phyloP scores from a whole-genome alignment of 2,329 filamentous ascomycete genomes.

The Fusarium mangiferae region DNA sequence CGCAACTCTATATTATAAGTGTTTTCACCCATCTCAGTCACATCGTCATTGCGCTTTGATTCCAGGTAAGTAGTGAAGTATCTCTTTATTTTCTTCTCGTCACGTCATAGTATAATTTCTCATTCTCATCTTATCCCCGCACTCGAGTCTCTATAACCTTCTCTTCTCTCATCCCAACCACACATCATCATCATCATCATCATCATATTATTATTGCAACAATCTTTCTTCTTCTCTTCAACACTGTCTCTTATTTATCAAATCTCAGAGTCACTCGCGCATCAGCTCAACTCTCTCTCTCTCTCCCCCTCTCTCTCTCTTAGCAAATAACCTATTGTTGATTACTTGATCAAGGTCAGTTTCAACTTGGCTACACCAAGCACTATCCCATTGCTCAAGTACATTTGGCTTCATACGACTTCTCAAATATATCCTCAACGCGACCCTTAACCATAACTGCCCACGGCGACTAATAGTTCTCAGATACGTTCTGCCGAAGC shows the following conservation, averaged over 20 bases:
- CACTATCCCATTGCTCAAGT: not conserved
- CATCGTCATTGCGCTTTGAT: not conserved
- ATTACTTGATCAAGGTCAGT: conserved; percentile 15
- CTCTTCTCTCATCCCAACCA: not conserved
- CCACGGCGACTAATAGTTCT: not conserved
- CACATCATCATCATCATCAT: not conserved
- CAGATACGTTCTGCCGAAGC: not conserved
- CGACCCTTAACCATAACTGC: not conserved
- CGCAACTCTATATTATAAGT: not conserved
- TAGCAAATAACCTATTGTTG: not conserved
- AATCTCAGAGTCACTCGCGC: not conserved
- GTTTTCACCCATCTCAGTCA: not conserved
- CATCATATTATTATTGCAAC: no score
- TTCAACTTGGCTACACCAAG: not conserved
- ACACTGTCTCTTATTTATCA: not conserved
- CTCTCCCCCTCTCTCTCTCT: not conserved
- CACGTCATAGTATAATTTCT: not conserved
- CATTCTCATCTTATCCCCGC: not conserved
- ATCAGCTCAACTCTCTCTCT: not conserved
- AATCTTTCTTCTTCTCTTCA: not conserved
- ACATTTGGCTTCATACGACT: not conserved
- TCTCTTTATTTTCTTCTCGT: not conserved
- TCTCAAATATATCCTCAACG: not conserved
- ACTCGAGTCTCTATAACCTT: not conserved
- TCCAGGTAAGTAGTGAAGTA: not conserved